A percentile compares a stretch with the other conserved stretches of the same genome.
phyloP scores from a whole-genome alignment of 768 basidiomycete species.

The Amanita muscaria region DNA sequence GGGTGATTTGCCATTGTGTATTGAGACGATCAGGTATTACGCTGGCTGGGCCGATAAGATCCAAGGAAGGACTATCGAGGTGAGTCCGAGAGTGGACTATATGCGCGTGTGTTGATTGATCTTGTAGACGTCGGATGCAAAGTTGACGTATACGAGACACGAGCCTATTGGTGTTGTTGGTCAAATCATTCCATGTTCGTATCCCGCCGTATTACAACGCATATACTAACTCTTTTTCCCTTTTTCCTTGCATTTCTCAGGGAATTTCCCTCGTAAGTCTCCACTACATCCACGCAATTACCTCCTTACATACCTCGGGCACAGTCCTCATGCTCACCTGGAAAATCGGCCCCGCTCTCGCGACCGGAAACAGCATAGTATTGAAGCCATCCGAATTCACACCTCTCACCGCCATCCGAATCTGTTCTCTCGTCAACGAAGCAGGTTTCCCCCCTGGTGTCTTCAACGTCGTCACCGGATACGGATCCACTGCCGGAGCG shows the following conservation, averaged over 20 bases:
- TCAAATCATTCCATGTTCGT: slow-evolving; percentile 46
- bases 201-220: no score
- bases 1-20: slow-evolving; percentile 40
- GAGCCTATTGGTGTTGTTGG: slow-evolving; percentile 51
- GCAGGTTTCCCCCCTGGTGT: slow-evolving; percentile 78
- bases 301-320: slow-evolving; percentile 2
- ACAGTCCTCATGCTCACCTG: slow-evolving; percentile 54
- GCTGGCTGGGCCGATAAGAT: slow-evolving; percentile 90
- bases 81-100: slow-evolving; percentile 9
- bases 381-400: slow-evolving; percentile 80
- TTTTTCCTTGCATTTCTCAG: slow-evolving; percentile 31
- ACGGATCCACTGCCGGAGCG: slow-evolving; percentile 59
- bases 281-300: background rate
- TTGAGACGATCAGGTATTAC: slow-evolving; percentile 62
- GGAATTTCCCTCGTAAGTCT: slow-evolving; percentile 53
- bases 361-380: slow-evolving; percentile 71
- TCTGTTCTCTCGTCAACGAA: slow-evolving; percentile 50
- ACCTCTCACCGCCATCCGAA: slow-evolving; percentile 55
- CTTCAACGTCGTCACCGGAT: slow-evolving; percentile 69
- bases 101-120: background rate
- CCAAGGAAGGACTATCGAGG: slow-evolving; percentile 66
- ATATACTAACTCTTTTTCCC: slow-evolving; percentile 17
- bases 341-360: slow-evolving; percentile 75
- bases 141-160: slow-evolving; percentile 41
- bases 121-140: background rate